Base-by-base conservation (phyloP, 495 filamentous ascomycete genomes). In the Penicillium steckii region DNA sequence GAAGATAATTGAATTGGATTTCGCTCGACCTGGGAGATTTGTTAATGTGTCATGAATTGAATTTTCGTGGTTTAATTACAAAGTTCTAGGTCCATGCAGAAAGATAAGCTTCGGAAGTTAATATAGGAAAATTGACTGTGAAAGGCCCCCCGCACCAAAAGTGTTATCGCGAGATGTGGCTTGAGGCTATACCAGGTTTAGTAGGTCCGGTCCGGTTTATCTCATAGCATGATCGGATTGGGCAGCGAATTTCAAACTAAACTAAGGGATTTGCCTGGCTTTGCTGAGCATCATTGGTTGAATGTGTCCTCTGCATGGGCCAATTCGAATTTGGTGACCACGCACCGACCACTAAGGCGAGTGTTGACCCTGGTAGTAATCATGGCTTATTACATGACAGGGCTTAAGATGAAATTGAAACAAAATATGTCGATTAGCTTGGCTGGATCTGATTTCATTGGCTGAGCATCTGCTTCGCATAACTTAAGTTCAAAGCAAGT, bases 151-250 rank as follows among this genome's bases (percentile, higher is more conserved):
- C 33, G 33, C 33, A 37, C 33, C 33, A n/a, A 37, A 35, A 37
- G 3, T 37, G 23, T 22, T 48, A 53, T 48, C 32, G 24, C 15
- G 23, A 27, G 32, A 26, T 32, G 22, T 25, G 33, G 33, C 18
- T 27, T 12, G 33, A 8, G 44, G 22, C 7, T 25, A 13, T 38
- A 35, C 44, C 44, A 43, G 18, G 43, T 60, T 23, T 18, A 43
- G 53, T 17, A 59, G 35, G 30, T 29, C 46, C 56, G 56, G 56
- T 23, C 51, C 52, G 56, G 48, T 53, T 8, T n/a, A 30, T 26
- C 33, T 37, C 13, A 18, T 18, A 15, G 33, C 32, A 35, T n/a
- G 12, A 35, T 17, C 12, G 12, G 13, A n/a, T 35, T 35, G 3
- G n/a, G 32, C 1, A 17, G n/a, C 32, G 17, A 5, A 3, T 13